These are phyloP conservation scores for Triticum dicoccoides DNA, from an alignment of 176 grass and related monocot genomes.

Conservation along the genomic window DNA sequence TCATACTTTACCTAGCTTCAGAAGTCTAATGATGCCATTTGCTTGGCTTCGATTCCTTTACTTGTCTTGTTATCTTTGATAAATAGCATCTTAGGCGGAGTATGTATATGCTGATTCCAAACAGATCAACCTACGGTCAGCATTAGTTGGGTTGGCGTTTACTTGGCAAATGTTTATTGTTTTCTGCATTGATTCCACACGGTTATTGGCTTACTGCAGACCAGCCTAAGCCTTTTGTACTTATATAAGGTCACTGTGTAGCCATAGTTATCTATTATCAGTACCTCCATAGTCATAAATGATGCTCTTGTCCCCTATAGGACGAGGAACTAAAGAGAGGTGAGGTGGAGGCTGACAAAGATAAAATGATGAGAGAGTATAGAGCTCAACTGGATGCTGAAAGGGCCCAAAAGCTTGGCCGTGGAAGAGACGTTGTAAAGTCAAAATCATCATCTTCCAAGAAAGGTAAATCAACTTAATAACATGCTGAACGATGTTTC, in stretches of 20 bases:
- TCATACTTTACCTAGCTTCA: background rate
- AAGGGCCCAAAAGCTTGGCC: conserved; percentile 78
- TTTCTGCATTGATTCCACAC: background rate
- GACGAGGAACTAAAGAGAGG: conserved; percentile 93
- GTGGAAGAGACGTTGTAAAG: conserved; percentile 56
- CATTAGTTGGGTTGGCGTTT: background rate
- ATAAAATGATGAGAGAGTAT: conserved; percentile 99
- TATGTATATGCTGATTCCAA: background rate
- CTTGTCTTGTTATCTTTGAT: background rate
- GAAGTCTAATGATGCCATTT: background rate
- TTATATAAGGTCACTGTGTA: background rate
- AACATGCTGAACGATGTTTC: background rate
- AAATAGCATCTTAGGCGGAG: background rate
- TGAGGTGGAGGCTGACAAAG: conserved; percentile 95
- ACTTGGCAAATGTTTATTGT: background rate
- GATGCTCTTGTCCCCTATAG: conserved; percentile 42
- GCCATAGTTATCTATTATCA: background rate
- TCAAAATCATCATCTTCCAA: conserved; percentile 64
- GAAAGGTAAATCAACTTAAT: conserved; percentile 56
- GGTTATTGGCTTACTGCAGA: background rate
- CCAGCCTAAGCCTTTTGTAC: background rate
- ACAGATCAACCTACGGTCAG: background rate
- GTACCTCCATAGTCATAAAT: background rate
- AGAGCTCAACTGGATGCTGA: conserved; percentile 98
- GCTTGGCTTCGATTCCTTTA: background rate